Evolutionary conservation across 352 stramenopile genomes (phyloP), one percentile per base, ranked within the genome.

Genomic region (Globisporangium irregulare): DNA sequence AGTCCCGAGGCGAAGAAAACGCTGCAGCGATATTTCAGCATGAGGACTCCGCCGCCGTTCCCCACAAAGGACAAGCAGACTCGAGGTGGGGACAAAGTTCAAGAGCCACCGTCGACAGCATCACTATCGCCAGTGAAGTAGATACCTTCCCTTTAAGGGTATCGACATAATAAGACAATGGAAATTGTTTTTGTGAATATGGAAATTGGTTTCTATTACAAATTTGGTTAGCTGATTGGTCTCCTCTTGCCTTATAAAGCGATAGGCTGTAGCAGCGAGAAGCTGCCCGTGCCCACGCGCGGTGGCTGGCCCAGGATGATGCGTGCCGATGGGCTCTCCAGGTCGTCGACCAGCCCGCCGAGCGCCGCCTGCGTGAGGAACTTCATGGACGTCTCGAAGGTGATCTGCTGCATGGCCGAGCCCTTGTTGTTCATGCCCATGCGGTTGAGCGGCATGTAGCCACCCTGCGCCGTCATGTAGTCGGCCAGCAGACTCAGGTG

Each of bases 371-470:
- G 83, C 10, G 95, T 98, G 66, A 99, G 82, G 78, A 99, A 99
- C 46, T 98, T 96, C 70, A 98, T 98, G 29, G 98, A 99, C 46
- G 98, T 99, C 84, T 99, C 98, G 80, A 99, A 99, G 79, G 96
- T 99, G 91, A 99, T 99, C 81, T 99, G 97, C 73, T 99, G 88
- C 73, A 99, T 98, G 25, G 97, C 89, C 38, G 95, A 99, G 62
- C 92, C 94, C 73, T 97, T 96, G 71, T 98, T 88, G 62, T 89
- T 87, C 95, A 99, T 99, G 64, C 97, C 97, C 64, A 93, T 97
- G 61, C 98, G 92, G 86, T 99, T 99, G 78, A 99, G 95, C 29
- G 97, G 84, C 84, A 97, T 99, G 86, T 98, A 99, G 66, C 89
- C 96, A 50, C 98, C 98, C 72, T 97, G 82, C 73, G 94, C 94